Percentiles rank a stretch among this genome's conserved stretches.
Evolutionary conservation across 2,329 filamentous ascomycete genomes (phyloP).

Genomic region (Venturia pyrina): DNA sequence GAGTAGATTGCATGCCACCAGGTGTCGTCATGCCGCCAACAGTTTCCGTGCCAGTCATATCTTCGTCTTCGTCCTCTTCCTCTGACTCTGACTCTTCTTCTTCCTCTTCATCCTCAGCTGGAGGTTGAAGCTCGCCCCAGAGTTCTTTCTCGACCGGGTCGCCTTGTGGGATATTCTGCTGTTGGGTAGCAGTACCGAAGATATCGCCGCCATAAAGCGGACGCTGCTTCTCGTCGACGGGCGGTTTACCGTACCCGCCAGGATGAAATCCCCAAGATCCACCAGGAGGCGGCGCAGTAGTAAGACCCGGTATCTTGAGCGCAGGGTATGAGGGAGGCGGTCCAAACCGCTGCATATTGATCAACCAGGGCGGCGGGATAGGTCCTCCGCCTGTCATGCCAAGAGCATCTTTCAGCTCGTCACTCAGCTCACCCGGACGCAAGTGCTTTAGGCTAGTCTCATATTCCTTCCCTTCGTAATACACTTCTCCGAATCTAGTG

Average conservation of each 20-base stretch:
- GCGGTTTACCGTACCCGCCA: conserved; percentile 92
- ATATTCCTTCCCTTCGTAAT: conserved; percentile 97
- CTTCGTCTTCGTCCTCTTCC: conserved; percentile 60
- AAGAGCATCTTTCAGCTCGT: conserved; percentile 82
- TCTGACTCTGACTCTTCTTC: conserved; percentile 50
- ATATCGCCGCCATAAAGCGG: conserved; percentile 92
- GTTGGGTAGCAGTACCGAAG: conserved; percentile 64
- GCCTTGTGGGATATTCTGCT: conserved; percentile 49
- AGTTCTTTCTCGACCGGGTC: conserved; percentile 78
- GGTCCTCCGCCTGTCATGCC: conserved; percentile 57
- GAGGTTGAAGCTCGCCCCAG: conserved; percentile 85
- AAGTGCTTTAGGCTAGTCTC: neutral
- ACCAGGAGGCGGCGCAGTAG: conserved; percentile 81
- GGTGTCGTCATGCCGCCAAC: conserved; percentile 72
- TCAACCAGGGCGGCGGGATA: conserved; percentile 91
- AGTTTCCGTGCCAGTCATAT: conserved; percentile 57
- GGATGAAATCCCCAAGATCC: conserved; percentile 92
- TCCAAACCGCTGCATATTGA: conserved; percentile 90
- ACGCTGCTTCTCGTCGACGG: conserved; percentile 84
- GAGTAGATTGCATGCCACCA: conserved; percentile 66
- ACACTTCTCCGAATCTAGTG: conserved; percentile 95
- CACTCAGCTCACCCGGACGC: conserved; percentile 79
- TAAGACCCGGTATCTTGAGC: conserved; percentile 89
- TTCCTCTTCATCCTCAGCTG: conserved; percentile 64
- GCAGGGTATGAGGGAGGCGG: conserved; percentile 91